Conservation (phyloP, 257 asterid genomes). For the Fraxinus excelsior region DNA sequence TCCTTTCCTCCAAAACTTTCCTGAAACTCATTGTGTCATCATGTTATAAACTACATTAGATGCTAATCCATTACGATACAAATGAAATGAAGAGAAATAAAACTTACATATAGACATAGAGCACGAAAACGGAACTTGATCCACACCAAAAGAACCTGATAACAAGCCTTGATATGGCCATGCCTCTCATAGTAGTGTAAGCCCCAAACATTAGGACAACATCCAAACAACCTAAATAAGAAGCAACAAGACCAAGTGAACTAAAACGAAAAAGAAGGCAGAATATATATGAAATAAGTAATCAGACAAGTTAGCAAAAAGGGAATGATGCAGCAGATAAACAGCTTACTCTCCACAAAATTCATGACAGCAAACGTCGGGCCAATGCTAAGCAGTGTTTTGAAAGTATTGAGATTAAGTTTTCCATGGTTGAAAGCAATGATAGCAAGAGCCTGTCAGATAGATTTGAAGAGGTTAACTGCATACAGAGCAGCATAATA, state of each 20-base stretch:
- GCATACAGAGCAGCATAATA: slow-evolving; percentile 11
- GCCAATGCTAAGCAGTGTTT: slow-evolving; percentile 76
- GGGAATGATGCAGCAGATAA: slow-evolving; percentile 17
- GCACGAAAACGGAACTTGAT: slow-evolving; percentile 66
- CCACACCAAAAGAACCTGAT: slow-evolving; percentile 93
- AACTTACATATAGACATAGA: slow-evolving; percentile 83
- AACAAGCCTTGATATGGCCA: slow-evolving; percentile 95
- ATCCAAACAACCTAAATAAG: slow-evolving; percentile 72
- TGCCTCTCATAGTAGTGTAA: slow-evolving; percentile 85
- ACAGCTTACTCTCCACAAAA: slow-evolving; percentile 79
- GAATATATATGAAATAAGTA: slow-evolving; percentile 8
- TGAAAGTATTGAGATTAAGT: slow-evolving; percentile 69
- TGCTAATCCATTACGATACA: neutral
- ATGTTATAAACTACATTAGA: slow-evolving; percentile 32
- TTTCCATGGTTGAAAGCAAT: slow-evolving; percentile 75
- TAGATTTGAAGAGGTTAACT: slow-evolving; percentile 21
- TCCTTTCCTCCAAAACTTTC: slow-evolving; percentile 74
- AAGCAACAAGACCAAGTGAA: slow-evolving; percentile 27
- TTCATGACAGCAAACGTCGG: slow-evolving; percentile 90
- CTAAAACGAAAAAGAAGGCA: slow-evolving; percentile 24
- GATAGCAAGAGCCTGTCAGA: slow-evolving; percentile 73
- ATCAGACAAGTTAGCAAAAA: slow-evolving; percentile 18
- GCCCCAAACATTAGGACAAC: slow-evolving; percentile 94
- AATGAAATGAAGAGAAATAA: slow-evolving; percentile 4
- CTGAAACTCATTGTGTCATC: slow-evolving; percentile 45